Base-by-base conservation (phyloP, 2,329 filamentous ascomycete genomes). In the Penicillium capsulatum region DNA sequence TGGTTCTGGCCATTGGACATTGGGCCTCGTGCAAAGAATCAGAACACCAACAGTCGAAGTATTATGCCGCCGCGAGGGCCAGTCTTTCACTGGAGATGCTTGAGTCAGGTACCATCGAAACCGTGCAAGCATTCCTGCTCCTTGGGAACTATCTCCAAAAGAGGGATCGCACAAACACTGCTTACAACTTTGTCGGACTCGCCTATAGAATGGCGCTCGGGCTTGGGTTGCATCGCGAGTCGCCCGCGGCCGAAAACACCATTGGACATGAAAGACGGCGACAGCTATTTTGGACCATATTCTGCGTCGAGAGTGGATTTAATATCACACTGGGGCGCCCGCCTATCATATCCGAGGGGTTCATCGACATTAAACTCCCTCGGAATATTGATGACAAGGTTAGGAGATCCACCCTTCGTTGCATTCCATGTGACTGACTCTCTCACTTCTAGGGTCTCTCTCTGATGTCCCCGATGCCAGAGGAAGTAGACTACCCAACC, bases 61-160 rank as follows among this genome's bases (percentile, higher is more conserved):
- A 45, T 19, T 48, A 52, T 27, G 33, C 42, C n/a, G 50, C 51
- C 8, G 54, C 54, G 19, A 42, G 54, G 16, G 48, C 51, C n/a
- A 40, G 41, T 7, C 47, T 57, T 40, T 57, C 53, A 2, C 44
- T 59, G 34, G 48, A 45, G 7, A 55, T 58, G 51, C 36, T 60
- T 20, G 53, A 64, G 31, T 60, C 55, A 0, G 62, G 60, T 3
- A 60, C 47, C 10, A 41, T 64, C 3, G 50, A 55, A 17, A 52
- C 53, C 4, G 58, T 63, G 2, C 59, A 65, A 35, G 57, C 55
- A 2, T 54, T 64, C 20, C 49, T 61, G 3, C 40, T 64, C 19
- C 60, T 63, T 54, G 67, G 66, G 0, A 74, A 74, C 33, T 75
- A 75, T 48, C 60, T 74, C 3, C 74, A 75, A 47, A 75, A 75